A percentile compares a stretch with the other conserved stretches of the same genome.
phyloP scores from a whole-genome alignment of 176 grass and related monocot species.

The maize (Zea mays) region DNA sequence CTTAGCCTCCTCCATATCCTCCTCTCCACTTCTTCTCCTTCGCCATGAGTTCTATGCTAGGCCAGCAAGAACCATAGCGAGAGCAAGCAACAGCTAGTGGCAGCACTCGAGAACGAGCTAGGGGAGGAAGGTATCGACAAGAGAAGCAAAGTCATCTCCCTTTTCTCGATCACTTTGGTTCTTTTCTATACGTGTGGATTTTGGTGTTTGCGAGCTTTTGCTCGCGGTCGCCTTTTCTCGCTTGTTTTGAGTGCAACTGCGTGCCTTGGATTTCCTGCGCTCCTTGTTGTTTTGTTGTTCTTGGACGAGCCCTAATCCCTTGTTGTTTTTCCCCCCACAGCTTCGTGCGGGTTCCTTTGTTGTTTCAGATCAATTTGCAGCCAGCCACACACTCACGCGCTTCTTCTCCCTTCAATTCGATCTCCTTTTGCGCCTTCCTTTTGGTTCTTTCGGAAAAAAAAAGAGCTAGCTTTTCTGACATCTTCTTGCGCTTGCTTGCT shows the following conservation, averaged over 20 bases:
- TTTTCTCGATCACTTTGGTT: slow-evolving; percentile 41
- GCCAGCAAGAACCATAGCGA: slow-evolving; percentile 16
- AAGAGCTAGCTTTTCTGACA: slow-evolving; percentile 40
- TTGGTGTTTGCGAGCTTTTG: slow-evolving; percentile 34
- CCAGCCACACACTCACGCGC: not conserved
- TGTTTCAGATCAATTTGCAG: slow-evolving; percentile 46
- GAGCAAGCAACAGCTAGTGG: slow-evolving; percentile 30
- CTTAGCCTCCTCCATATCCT: slow-evolving; percentile 50
- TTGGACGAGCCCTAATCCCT: slow-evolving; percentile 44
- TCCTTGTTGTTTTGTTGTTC: slow-evolving; percentile 71
- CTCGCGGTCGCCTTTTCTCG: slow-evolving; percentile 22
- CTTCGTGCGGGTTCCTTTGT: slow-evolving; percentile 43
- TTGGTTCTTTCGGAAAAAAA: slow-evolving; percentile 30
- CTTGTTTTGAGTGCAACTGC: slow-evolving; percentile 73
- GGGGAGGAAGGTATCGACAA: slow-evolving; percentile 37
- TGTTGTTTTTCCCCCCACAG: slow-evolving; percentile 50
- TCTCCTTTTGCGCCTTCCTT: slow-evolving; percentile 42
- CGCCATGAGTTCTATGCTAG: slow-evolving; percentile 21
- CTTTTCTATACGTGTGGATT: slow-evolving; percentile 44
- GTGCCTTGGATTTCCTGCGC: slow-evolving; percentile 68
- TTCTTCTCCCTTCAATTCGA: slow-evolving; percentile 13
- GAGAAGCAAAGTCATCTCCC: slow-evolving; percentile 48
- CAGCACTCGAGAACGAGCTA: slow-evolving; percentile 14
- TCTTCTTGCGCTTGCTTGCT: slow-evolving; percentile 25
- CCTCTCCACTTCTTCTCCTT: slow-evolving; percentile 36